phyloP scores from a whole-genome alignment of 1,139 yeast species.

The Petasospora rhodanensis region DNA sequence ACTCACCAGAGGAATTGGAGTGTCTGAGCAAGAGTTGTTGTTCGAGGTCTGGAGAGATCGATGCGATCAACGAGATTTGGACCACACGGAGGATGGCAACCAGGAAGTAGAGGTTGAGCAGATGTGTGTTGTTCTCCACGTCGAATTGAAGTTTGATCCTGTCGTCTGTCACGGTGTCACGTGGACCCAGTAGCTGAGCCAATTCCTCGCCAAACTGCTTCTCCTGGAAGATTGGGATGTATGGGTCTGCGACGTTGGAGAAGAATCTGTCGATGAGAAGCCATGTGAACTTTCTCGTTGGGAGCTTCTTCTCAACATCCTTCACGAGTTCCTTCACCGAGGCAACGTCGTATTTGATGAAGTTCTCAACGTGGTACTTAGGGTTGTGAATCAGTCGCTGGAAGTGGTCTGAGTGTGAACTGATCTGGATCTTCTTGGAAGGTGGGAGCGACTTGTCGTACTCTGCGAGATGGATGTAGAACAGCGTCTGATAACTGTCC shows the following conservation, averaged over 20 bases:
- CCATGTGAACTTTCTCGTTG: constrained; percentile 21
- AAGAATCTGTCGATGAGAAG: constrained; percentile 20
- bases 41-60: constrained; percentile 13
- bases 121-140: constrained; percentile 8
- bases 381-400: constrained; percentile 15
- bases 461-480: constrained; percentile 13
- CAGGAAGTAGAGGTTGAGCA: constrained; percentile 12
- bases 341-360: constrained; percentile 14
- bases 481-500: constrained; percentile 17
- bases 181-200: constrained; percentile 14
- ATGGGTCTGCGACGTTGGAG: constrained; percentile 10
- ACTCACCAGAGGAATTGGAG: constrained; percentile 14
- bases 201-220: constrained; percentile 8
- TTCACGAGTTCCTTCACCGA: constrained; percentile 16
- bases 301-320: constrained; percentile 14
- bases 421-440: not conserved
- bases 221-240: constrained; percentile 17
- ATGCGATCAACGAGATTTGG: constrained; percentile 16
- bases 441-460: constrained; percentile 5
- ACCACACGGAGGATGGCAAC: constrained; percentile 11
- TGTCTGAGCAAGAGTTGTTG: constrained; percentile 10
- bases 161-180: constrained; percentile 7
- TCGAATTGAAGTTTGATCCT: constrained; percentile 12
- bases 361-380: constrained; percentile 14
- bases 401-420: constrained; percentile 12